A percentile compares a stretch with the other conserved stretches of the same genome.
Evolutionary conservation across 1,284 basidiomycete species (phyloP).

Genomic region (Sanghuangporus baumii): DNA sequence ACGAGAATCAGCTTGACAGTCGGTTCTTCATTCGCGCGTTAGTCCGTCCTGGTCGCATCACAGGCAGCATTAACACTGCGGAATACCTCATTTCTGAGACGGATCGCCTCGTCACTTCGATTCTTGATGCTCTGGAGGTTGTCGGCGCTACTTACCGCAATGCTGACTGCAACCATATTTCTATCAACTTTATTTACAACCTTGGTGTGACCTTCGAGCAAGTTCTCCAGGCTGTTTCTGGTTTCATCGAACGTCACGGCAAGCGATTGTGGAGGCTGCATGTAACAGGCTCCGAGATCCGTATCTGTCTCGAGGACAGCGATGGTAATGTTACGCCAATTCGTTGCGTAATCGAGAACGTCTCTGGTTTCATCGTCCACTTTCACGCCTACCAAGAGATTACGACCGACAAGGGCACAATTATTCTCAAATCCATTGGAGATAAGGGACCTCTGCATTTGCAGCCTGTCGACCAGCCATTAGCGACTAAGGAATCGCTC

Average conservation of each 20-base stretch:
- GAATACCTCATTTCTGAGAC: conserved; percentile 98
- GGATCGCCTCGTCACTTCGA: conserved; percentile 91
- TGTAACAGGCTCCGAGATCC: conserved; percentile 96
- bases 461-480: conserved; percentile 87
- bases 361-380: conserved; percentile 98
- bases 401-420: conserved; percentile 89
- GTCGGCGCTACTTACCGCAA: conserved; percentile 83
- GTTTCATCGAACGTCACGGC: conserved; percentile 97
- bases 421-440: conserved; percentile 94
- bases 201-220: conserved; percentile 94
- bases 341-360: conserved; percentile 97
- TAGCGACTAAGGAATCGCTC: conserved; percentile 97
- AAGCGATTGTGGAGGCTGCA: conserved; percentile 97
- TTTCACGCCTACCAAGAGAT: conserved; percentile 99
- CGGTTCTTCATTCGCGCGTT: conserved; percentile 98
- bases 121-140: conserved; percentile 93
- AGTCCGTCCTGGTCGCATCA: conserved; percentile 90
- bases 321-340: conserved; percentile 94
- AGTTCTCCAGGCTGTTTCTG: conserved; percentile 91
- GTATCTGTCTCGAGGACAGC: conserved; percentile 89
- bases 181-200: conserved; percentile 98
- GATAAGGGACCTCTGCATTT: conserved; percentile 91
- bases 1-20: conserved; percentile 93
- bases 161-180: conserved; percentile 94
- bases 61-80: conserved; percentile 87